Evolutionary conservation across 345 rosid species (phyloP), one percentile per base, ranked within the genome.

Genomic region (Erysimum cheiranthoides): DNA sequence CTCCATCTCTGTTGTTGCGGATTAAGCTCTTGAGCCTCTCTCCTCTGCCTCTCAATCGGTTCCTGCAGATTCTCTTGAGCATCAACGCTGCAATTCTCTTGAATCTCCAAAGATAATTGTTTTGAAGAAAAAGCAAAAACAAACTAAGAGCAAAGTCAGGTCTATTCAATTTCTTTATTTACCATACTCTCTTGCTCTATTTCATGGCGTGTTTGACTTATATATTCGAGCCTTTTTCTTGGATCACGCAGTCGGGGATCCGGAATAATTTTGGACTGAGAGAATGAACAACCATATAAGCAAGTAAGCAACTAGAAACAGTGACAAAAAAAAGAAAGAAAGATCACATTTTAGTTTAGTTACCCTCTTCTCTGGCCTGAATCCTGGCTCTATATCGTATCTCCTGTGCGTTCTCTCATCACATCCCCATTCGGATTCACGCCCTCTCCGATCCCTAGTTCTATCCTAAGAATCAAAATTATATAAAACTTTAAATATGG

Each of bases 331-430:
- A 32, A 12, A 66, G 0, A 49, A 17, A 47, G 5, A 34, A 47
- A 64, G n/a, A 34, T 7, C 32, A 66, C 18, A 5, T 6, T 35
- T 35, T 45, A 11, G 45, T 49, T 34, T 18, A 66, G 5, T 17
- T 66, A 66, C 70, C 70, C 31, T 66, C 58, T 47, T 11, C 43
- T 47, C 45, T 65, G 43, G 57, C 43, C 2, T 17, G 17, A 38
- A 11, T 3, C 16, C 3, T 65, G 70, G 32, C 16, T 17, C 42
- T 10, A 14, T 4, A 32, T 47, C 43, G 5, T 47, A 27, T 66
- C 57, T 17, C 43, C 32, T 10, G n/a, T 45, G 18, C 14, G 11
- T 30, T 10, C 31, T 51, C 32, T 4, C 31, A 25, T 51, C 31
- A 25, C 10, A 51, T 28, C 1, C 7, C 9, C 2, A 28, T 28